phyloP scores from a whole-genome alignment of 331 rosid species.

The Erythrophleum ivorense region DNA sequence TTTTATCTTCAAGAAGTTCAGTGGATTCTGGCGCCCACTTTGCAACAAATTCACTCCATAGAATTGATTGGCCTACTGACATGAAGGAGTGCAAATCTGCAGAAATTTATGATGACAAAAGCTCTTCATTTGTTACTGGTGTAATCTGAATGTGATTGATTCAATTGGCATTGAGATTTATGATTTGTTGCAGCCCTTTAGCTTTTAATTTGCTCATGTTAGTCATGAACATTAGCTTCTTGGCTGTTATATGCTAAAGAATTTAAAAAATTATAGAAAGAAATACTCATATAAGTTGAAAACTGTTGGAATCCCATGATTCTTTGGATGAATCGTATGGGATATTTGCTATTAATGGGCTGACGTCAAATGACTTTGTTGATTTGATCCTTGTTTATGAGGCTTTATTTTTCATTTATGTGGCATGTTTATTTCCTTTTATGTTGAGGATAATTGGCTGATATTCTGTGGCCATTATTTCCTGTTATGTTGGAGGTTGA shows the following conservation, averaged over 20 bases:
- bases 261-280: not conserved
- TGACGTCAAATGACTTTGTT: too few relatives aligned
- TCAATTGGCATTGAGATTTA: conserved; percentile 16
- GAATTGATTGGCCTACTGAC: conserved; percentile 80
- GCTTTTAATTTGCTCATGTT: conserved; percentile 11
- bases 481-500: too few relatives aligned
- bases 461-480: too few relatives aligned
- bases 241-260: conserved; percentile 1
- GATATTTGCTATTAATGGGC: too few relatives aligned
- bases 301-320: not conserved
- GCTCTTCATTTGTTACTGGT: conserved; percentile 34
- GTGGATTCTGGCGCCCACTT: conserved; percentile 95
- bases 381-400: too few relatives aligned
- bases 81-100: conserved; percentile 46
- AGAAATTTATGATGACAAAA: conserved; percentile 74
- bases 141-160: conserved; percentile 8
- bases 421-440: too few relatives aligned
- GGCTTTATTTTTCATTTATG: too few relatives aligned
- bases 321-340: too few relatives aligned
- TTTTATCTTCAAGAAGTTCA: conserved; percentile 76
- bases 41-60: conserved; percentile 91
- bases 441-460: too few relatives aligned
- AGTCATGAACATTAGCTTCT: conserved; percentile 12
- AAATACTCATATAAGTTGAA: not conserved
- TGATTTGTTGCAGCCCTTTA: conserved; percentile 14